These are phyloP conservation scores for Tillandsia fasciculata DNA, from an alignment of 176 grass and related monocot genomes.

Conservation along the genomic window DNA sequence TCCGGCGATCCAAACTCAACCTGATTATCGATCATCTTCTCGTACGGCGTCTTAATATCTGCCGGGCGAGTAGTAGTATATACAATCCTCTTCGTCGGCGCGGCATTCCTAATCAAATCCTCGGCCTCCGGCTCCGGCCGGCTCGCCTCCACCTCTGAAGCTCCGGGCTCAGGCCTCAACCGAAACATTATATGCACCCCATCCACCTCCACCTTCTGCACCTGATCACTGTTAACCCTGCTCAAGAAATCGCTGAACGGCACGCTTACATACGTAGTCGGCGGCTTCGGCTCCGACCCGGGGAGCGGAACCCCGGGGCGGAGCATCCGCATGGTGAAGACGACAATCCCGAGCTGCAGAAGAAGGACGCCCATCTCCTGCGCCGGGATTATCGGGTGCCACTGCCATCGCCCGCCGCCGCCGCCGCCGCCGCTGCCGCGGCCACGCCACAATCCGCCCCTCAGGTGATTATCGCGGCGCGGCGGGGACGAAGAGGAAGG, in stretches of 20 bases:
- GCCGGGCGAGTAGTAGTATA: conserved; percentile 72
- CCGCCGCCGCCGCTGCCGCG: conserved; percentile 27
- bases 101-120: conserved; percentile 26
- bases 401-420: conserved; percentile 51
- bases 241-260: conserved; percentile 88
- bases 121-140: conserved; percentile 32
- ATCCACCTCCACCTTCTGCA: conserved; percentile 95
- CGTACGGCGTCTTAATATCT: conserved; percentile 94
- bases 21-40: conserved; percentile 94
- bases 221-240: conserved; percentile 77
- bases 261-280: conserved; percentile 52
- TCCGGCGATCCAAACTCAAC: conserved; percentile 97
- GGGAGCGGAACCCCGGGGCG: conserved; percentile 61
- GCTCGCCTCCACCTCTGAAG: conserved; percentile 17
- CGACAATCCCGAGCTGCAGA: conserved; percentile 74
- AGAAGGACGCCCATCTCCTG: conserved; percentile 86
- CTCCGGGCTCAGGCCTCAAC: conserved; percentile 44
- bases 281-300: conserved; percentile 58
- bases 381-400: conserved; percentile 81
- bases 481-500: conserved; percentile 26
- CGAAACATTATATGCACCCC: conserved; percentile 90
- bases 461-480: conserved; percentile 62
- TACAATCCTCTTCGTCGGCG: conserved; percentile 50
- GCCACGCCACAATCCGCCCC: conserved; percentile 18
- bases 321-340: conserved; percentile 80